phyloP scores from a whole-genome alignment of 164 flowering plant species.

The Vitis cinerea region DNA sequence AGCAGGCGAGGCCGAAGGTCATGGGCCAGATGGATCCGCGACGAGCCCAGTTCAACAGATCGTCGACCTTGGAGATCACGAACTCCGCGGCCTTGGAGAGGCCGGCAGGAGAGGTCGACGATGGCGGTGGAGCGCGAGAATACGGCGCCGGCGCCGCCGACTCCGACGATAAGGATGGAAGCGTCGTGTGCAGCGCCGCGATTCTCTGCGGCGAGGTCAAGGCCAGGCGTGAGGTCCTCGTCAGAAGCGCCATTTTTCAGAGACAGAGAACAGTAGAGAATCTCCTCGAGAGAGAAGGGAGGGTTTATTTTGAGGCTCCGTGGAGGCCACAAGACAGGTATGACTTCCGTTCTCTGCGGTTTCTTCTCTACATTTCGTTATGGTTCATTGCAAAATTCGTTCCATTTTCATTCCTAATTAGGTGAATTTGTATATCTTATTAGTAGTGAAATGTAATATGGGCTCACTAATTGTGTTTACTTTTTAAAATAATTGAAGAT shows the following conservation, averaged over 20 bases:
- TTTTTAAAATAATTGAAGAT: too few relatives aligned
- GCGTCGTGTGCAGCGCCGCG: slow-evolving; percentile 45
- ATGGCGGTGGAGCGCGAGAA: slow-evolving; percentile 44
- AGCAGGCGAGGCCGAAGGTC: slow-evolving; percentile 99
- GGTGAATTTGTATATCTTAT: too few relatives aligned
- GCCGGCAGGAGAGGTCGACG: slow-evolving; percentile 45
- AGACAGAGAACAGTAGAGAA: neutral
- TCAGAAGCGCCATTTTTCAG: slow-evolving; percentile 41
- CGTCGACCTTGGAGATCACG: slow-evolving; percentile 95
- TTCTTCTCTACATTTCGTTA: too few relatives aligned
- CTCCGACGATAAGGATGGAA: slow-evolving; percentile 35
- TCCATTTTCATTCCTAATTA: too few relatives aligned
- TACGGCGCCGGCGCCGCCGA: slow-evolving; percentile 44
- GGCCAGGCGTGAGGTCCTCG: slow-evolving; percentile 43
- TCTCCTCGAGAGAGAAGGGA: neutral
- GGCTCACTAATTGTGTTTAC: too few relatives aligned
- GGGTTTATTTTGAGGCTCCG: neutral
- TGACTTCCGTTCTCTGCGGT: too few relatives aligned
- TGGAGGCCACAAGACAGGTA: too few relatives aligned
- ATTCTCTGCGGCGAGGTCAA: slow-evolving; percentile 27
- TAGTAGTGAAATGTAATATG: too few relatives aligned
- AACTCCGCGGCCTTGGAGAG: slow-evolving; percentile 82
- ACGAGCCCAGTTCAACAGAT: slow-evolving; percentile 91
- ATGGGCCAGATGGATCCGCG: slow-evolving; percentile 99
- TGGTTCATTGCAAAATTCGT: too few relatives aligned